Evolutionary conservation across 1,139 yeast species (phyloP).

Genomic region (Suhomyces panamericanus): DNA sequence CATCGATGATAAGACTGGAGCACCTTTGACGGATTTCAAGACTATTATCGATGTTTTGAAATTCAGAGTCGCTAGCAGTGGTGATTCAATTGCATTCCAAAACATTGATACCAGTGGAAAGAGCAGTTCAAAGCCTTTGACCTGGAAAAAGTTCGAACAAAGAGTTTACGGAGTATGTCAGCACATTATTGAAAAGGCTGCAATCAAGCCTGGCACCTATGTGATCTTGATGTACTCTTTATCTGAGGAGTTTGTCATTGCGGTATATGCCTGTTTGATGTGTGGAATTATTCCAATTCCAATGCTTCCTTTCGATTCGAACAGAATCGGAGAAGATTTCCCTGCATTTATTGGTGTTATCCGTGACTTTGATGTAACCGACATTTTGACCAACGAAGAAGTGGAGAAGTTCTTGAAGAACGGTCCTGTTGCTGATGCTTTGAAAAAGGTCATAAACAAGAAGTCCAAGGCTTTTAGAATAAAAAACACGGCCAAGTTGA

Average conservation of each 20-base stretch:
- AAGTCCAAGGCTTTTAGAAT: conserved; percentile 51
- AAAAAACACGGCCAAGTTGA: conserved; percentile 68
- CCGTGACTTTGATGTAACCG: conserved; percentile 67
- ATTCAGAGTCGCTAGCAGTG: conserved; percentile 71
- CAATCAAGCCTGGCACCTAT: conserved; percentile 63
- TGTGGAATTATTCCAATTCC: conserved; percentile 84
- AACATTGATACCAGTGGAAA: conserved; percentile 56
- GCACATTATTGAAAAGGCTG: conserved; percentile 53
- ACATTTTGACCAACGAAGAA: conserved; percentile 77
- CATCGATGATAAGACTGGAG: conserved; percentile 74
- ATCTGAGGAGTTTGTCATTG: conserved; percentile 82
- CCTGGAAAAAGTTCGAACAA: conserved; percentile 85
- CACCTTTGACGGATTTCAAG: conserved; percentile 69
- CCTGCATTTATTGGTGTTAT: conserved; percentile 66
- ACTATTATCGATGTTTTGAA: conserved; percentile 74
- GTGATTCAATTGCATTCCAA: conserved; percentile 81
- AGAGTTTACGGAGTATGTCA: conserved; percentile 72
- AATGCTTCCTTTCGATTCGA: conserved; percentile 69
- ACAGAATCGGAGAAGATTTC: conserved; percentile 72
- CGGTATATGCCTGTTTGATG: conserved; percentile 81
- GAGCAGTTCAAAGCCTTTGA: conserved; percentile 53
- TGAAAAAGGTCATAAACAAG: conserved; percentile 55
- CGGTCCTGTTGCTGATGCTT: conserved; percentile 62
- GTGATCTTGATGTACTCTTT: conserved; percentile 84
- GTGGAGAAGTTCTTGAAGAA: conserved; percentile 69